These are phyloP conservation scores for Multifurca ochricompacta DNA, from an alignment of 768 basidiomycete species.

Conservation along the genomic window DNA sequence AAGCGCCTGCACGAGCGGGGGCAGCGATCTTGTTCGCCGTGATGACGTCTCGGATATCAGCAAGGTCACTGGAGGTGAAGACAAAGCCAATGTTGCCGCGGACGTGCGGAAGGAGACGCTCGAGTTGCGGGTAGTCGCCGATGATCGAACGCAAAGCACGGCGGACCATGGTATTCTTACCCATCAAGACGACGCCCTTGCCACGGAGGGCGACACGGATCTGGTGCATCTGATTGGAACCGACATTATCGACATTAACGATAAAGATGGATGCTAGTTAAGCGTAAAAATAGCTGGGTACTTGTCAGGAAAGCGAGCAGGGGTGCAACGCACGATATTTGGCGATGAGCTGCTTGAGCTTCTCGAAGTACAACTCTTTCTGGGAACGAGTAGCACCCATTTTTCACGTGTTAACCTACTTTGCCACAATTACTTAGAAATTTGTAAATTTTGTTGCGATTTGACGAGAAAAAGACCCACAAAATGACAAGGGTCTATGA, in stretches of 20 bases:
- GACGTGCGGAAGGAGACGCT: slow-evolving; percentile 92
- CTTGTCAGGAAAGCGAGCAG: neutral
- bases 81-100: slow-evolving; percentile 99
- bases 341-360: slow-evolving; percentile 88
- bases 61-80: slow-evolving; percentile 87
- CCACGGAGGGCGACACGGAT: slow-evolving; percentile 94
- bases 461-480: slow-evolving; percentile 1
- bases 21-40: slow-evolving; percentile 96
- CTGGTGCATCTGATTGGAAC: slow-evolving; percentile 99
- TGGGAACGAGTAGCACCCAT: slow-evolving; percentile 92
- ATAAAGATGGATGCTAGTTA: slow-evolving; percentile 90
- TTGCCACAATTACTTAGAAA: slow-evolving; percentile 2
- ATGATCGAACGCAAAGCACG: slow-evolving; percentile 92
- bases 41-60: slow-evolving; percentile 91
- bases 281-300: neutral
- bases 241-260: slow-evolving; percentile 99
- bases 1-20: slow-evolving; percentile 96
- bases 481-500: slow-evolving; percentile 6
- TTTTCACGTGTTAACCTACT: slow-evolving; percentile 25
- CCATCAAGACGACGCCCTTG: slow-evolving; percentile 96
- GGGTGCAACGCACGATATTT: slow-evolving; percentile 66
- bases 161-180: slow-evolving; percentile 99
- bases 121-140: slow-evolving; percentile 85
- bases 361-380: slow-evolving; percentile 86
- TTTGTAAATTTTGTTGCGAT: neutral